Evolutionary conservation across 768 basidiomycete genomes (phyloP), one percentile per base, ranked within the genome.

Genomic region (Holtermanniella nyarrowii): DNA sequence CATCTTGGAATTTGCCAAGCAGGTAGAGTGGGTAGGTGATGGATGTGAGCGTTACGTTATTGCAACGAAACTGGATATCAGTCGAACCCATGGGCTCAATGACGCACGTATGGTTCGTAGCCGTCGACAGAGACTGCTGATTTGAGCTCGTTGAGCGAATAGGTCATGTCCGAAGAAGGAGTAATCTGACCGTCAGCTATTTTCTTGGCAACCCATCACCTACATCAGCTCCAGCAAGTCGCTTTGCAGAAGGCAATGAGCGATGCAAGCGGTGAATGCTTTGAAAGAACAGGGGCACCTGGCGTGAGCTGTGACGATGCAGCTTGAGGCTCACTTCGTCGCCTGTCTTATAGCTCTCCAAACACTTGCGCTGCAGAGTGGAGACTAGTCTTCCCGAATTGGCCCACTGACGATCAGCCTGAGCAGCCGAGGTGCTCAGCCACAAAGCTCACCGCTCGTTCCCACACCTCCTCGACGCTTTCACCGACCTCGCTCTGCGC

Each of bases 401-500:
- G 23, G 53, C 59, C 69, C 69, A 71, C 65, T 68, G 42, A 7
- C 3, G 10, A 27, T 23, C 26, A 48, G 48, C 31, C 27, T 22
- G 16, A 11, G 42, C 26, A 39, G 10, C 21, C 27, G 10, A 14
- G 41, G 13, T 1, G 21, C 1, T 26, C 1, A 44, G 25, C 22
- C 5, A 46, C 5, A 18, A 13, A 23, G 59, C 68, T 50, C 44
- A 70, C 68, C n/a, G 57, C 49, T 25, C 67, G 48, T 37, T 65
- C 65, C 66, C 65, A 66, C 4, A 68, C 53, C 54, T 71, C 69
- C 49, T 71, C 69, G 5, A 69, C 59, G 14, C 69, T 65, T 52
- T 71, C 69, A 5, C 69, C 69, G 4, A 67, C 64, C 40, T 71
- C 69, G n/a, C 58, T 58, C 41, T 61, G 59, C n/a, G 69, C 65